phyloP scores from a whole-genome alignment of 306 rosid genomes.

The Cyamopsis tetragonoloba region DNA sequence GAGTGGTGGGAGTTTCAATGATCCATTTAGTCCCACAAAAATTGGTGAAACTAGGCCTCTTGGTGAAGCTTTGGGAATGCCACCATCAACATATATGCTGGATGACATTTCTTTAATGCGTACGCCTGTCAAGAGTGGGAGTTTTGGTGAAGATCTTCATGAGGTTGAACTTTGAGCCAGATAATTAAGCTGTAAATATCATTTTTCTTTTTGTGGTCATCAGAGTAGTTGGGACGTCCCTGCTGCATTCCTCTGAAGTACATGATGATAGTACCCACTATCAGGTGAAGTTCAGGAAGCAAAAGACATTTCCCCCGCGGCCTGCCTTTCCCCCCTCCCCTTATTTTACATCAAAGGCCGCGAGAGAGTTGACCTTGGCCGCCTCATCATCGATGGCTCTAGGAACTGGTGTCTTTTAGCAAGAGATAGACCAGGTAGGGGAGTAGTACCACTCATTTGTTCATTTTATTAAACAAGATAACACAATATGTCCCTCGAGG shows the following conservation, averaged over 20 bases:
- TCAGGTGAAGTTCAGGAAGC: constrained; percentile 34
- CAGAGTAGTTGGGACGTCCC: constrained; percentile 39
- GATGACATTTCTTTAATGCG: constrained; percentile 37
- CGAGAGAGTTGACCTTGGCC: constrained; percentile 30
- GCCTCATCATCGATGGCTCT: constrained; percentile 30
- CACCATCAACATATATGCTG: constrained; percentile 47
- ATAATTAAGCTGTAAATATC: constrained; percentile 67
- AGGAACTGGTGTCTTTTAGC: constrained; percentile 29
- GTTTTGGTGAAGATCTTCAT: constrained; percentile 69
- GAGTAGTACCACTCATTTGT: constrained; percentile 60
- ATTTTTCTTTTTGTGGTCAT: constrained; percentile 65
- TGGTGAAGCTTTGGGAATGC: constrained; percentile 51
- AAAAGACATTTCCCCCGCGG: not conserved
- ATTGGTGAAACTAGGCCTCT: constrained; percentile 36
- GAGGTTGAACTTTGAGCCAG: constrained; percentile 75
- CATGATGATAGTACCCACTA: constrained; percentile 19
- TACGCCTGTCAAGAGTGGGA: constrained; percentile 35
- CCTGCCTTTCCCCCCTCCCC: not conserved
- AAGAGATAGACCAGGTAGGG: constrained; percentile 27
- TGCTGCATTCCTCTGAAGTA: constrained; percentile 35
- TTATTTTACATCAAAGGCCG: constrained; percentile 30
- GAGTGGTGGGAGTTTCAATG: constrained; percentile 58
- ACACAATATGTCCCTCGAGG: constrained; percentile 23
- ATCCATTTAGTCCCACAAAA: constrained; percentile 39
- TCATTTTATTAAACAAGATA: constrained; percentile 48